These are phyloP conservation scores for Groenewaldozyma tartarivorans DNA, from an alignment of 805 yeast genomes.

Conservation along the genomic window DNA sequence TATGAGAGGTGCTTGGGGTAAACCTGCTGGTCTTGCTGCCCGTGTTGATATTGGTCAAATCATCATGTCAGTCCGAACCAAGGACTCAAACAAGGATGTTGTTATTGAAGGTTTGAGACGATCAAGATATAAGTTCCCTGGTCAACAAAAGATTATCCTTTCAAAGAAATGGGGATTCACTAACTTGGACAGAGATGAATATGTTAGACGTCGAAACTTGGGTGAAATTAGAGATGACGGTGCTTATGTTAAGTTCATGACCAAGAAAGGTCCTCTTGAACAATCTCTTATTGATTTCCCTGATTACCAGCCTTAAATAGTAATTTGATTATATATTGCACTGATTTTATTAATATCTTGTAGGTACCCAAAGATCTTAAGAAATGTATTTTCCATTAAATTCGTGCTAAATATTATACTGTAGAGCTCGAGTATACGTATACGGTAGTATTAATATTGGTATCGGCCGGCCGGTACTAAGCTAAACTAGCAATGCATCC, in stretches of 20 bases:
- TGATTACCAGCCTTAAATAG: conserved; percentile 38
- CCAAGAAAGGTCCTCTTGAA: conserved; percentile 92
- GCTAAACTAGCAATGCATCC: conserved; percentile 10
- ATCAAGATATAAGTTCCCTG: conserved; percentile 99
- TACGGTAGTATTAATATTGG: too few relatives aligned
- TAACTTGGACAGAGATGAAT: conserved; percentile 94
- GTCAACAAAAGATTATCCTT: conserved; percentile 98
- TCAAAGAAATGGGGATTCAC: conserved; percentile 99
- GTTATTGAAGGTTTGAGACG: conserved; percentile 99
- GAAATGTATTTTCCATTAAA: too few relatives aligned
- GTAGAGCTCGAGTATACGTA: too few relatives aligned
- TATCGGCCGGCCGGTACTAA: neutral
- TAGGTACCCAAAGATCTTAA: too few relatives aligned
- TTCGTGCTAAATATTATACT: too few relatives aligned
- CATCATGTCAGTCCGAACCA: conserved; percentile 95
- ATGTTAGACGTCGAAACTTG: conserved; percentile 85
- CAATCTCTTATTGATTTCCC: conserved; percentile 92
- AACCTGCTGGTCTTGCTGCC: conserved; percentile 99
- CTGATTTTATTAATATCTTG: too few relatives aligned
- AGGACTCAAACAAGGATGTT: conserved; percentile 94
- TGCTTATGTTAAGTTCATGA: conserved; percentile 98
- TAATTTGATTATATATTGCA: conserved; percentile 33
- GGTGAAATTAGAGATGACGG: conserved; percentile 99
- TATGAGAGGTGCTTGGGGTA: conserved; percentile 99
- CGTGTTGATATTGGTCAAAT: conserved; percentile 98